phyloP scores from a whole-genome alignment of 441 rosid species.

The Arabidopsis hybrid region DNA sequence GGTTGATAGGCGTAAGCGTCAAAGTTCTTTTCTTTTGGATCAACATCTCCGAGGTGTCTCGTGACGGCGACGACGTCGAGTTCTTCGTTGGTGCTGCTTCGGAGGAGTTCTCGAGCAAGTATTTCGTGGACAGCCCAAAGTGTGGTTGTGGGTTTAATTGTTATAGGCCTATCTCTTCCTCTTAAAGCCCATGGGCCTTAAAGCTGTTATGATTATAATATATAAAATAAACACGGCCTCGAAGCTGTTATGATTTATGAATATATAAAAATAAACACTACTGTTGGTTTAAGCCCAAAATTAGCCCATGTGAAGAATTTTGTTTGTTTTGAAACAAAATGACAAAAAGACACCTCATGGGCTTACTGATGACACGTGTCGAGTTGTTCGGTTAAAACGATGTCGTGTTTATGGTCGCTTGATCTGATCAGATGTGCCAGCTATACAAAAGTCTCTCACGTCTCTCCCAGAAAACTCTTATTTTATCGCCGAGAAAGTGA shows the following conservation, averaged over 20 bases:
- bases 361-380: conserved; percentile 10
- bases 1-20: conserved; percentile 58
- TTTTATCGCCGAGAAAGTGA: conserved; percentile 29
- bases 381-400: background rate
- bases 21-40: conserved; percentile 64
- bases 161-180: conserved; percentile 28
- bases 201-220: background rate
- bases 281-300: no score
- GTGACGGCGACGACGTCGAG: conserved; percentile 55
- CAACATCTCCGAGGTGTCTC: conserved; percentile 54
- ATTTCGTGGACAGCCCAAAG: conserved; percentile 54
- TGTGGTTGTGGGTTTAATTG: conserved; percentile 68
- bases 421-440: conserved; percentile 4
- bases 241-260: background rate
- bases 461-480: conserved; percentile 13
- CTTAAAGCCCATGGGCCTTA: conserved; percentile 17
- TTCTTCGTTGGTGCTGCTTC: conserved; percentile 69
- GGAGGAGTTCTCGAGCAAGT: conserved; percentile 47
- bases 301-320: no score
- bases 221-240: background rate
- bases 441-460: conserved; percentile 19
- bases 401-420: conserved; percentile 4
- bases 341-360: conserved; percentile 15
- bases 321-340: background rate
- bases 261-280: background rate